Percentiles rank a stretch among this genome's conserved stretches.
These are phyloP conservation scores for Penicillium sp. DNA, from an alignment of 2,329 filamentous ascomycete species.

Conservation along the genomic window DNA sequence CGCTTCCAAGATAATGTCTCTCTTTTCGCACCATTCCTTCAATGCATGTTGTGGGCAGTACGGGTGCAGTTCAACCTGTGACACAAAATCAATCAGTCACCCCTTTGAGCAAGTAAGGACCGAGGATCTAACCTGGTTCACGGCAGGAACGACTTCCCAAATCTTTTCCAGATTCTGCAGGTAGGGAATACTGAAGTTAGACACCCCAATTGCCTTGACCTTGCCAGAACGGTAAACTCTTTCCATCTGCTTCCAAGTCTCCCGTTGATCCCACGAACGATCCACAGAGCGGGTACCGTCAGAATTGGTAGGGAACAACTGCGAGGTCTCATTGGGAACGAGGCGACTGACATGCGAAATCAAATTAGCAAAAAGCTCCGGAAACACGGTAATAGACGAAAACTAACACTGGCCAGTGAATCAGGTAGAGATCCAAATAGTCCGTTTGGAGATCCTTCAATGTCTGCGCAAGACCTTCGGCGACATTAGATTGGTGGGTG, in stretches of 20 bases:
- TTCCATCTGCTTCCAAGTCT: constrained; percentile 27
- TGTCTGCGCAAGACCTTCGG: too few species aligned
- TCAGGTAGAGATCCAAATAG: too few species aligned
- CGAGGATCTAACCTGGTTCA: too few species aligned
- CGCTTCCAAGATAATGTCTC: constrained; percentile 40
- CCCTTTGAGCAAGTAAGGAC: too few species aligned
- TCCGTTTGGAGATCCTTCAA: too few species aligned
- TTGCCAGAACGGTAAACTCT: constrained; percentile 18
- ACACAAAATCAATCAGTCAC: too few species aligned
- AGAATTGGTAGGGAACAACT: constrained; percentile 15
- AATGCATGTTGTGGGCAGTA: constrained; percentile 41
- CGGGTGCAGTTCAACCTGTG: constrained; percentile 42
- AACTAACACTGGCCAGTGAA: too few species aligned
- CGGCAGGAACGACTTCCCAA: constrained; percentile 6
- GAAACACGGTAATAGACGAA: too few species aligned
- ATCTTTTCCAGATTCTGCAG: constrained; percentile 23
- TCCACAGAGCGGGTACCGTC: constrained; percentile 32
- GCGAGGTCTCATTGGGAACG: neutral
- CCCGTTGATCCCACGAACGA: constrained; percentile 26
- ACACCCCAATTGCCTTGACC: constrained; percentile 29
- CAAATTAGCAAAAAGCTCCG: too few species aligned
- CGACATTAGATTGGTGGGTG: too few species aligned
- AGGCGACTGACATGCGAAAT: neutral
- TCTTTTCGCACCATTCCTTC: constrained; percentile 35
- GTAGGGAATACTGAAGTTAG: constrained; percentile 23